Percentiles rank a stretch among this genome's conserved stretches.
Conservation (phyloP, 1,284 basidiomycete species). For the Trametes sp. region DNA sequence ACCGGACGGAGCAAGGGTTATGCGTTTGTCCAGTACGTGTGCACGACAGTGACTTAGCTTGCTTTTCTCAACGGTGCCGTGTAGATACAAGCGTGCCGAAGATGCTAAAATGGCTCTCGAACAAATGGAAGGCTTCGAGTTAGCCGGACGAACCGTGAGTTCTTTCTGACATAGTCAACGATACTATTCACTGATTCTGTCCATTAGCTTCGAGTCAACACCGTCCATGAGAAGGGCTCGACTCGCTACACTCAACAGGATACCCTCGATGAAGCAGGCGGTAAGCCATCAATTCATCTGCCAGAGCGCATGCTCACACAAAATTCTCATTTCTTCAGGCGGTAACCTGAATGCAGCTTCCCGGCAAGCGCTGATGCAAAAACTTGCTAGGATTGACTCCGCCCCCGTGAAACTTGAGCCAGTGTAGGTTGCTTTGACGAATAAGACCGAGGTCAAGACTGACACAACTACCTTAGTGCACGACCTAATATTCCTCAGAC, state of each 20-base stretch:
- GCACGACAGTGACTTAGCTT: neutral
- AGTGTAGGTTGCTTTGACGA: slow-evolving; percentile 53
- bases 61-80: neutral
- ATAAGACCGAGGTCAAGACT: too few species aligned
- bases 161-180: slow-evolving; percentile 11
- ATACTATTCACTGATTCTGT: neutral
- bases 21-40: slow-evolving; percentile 91
- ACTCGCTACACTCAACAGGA: slow-evolving; percentile 78
- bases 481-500: slow-evolving; percentile 77
- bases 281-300: slow-evolving; percentile 49
- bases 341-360: slow-evolving; percentile 95
- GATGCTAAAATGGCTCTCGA: slow-evolving; percentile 97
- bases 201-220: slow-evolving; percentile 83
- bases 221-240: slow-evolving; percentile 89
- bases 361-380: slow-evolving; percentile 98
- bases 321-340: slow-evolving; percentile 49
- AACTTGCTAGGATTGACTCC: slow-evolving; percentile 92
- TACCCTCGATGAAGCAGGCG: slow-evolving; percentile 84
- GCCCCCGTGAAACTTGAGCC: slow-evolving; percentile 62
- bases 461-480: slow-evolving; percentile 46
- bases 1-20: slow-evolving; percentile 98
- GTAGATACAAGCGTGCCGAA: slow-evolving; percentile 85
- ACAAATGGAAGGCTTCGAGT: slow-evolving; percentile 98
- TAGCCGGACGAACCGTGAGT: slow-evolving; percentile 90
- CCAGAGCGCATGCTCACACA: slow-evolving; percentile 1